These are phyloP conservation scores for Podospora comata DNA, from an alignment of 495 filamentous ascomycete species.

Conservation along the genomic window DNA sequence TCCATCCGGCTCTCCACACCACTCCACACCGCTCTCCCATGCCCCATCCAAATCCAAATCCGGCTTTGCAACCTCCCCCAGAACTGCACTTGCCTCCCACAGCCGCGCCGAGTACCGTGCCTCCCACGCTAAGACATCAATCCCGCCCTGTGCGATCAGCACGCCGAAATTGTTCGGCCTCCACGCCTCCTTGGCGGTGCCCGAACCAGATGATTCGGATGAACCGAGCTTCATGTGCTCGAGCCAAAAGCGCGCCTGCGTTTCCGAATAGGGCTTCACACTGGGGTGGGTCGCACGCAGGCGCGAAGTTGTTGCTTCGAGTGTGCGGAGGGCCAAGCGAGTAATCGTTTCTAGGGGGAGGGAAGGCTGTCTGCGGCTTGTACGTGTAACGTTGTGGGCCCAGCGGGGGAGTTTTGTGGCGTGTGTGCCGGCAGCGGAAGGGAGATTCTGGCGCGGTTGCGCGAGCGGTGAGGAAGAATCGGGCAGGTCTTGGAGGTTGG, in stretches of 20 bases:
- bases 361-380: background rate
- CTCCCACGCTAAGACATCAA: conserved; percentile 12
- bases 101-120: conserved; percentile 11
- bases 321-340: background rate
- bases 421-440: background rate
- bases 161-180: conserved; percentile 7
- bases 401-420: background rate
- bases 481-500: conserved; percentile 11
- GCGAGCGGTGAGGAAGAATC: conserved; percentile 9
- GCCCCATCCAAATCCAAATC: conserved; percentile 8
- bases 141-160: conserved; percentile 11
- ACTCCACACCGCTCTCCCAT: background rate
- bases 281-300: conserved; percentile 4
- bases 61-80: conserved; percentile 8
- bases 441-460: conserved; percentile 1
- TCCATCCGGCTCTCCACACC: background rate
- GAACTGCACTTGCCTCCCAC: conserved; percentile 7
- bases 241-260: conserved; percentile 13
- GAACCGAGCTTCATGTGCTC: conserved; percentile 12
- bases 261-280: conserved; percentile 9
- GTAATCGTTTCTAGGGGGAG: background rate
- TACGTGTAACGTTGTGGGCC: background rate
- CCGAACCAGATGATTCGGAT: conserved; percentile 1
- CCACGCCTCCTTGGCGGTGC: conserved; percentile 12
- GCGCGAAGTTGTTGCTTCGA: background rate